Evolutionary conservation across 306 rosid genomes (phyloP).

Genomic region (Cucurbita maxima): DNA sequence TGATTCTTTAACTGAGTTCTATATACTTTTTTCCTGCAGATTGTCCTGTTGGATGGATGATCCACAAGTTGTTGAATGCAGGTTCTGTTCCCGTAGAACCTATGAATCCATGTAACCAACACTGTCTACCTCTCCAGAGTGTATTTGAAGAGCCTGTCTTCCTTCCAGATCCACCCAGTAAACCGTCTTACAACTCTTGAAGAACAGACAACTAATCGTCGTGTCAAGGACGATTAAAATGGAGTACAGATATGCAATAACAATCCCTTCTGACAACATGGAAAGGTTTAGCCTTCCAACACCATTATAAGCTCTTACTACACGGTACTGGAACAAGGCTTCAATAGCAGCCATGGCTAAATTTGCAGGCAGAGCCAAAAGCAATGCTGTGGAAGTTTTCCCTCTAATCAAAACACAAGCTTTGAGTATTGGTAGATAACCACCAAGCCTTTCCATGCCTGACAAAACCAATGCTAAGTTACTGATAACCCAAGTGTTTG

Average conservation of each 20-base stretch:
- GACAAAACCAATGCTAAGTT: conserved; percentile 62
- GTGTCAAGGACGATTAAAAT: conserved; percentile 60
- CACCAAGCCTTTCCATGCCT: conserved; percentile 56
- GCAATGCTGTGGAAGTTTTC: conserved; percentile 64
- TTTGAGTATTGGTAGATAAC: conserved; percentile 49
- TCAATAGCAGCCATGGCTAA: conserved; percentile 65
- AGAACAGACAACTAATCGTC: conserved; percentile 50
- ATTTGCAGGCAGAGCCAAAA: conserved; percentile 55
- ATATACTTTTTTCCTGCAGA: not conserved
- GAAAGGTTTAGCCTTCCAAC: conserved; percentile 20
- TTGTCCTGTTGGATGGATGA: not conserved
- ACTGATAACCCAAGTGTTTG: conserved; percentile 56
- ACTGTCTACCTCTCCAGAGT: conserved; percentile 20
- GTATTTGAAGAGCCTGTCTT: conserved; percentile 7
- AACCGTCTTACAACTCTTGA: conserved; percentile 34
- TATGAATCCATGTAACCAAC: conserved; percentile 14
- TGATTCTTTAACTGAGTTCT: not conserved
- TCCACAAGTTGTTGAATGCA: not conserved
- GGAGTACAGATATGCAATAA: conserved; percentile 70
- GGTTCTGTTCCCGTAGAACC: not conserved
- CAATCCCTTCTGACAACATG: conserved; percentile 46
- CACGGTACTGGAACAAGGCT: conserved; percentile 70
- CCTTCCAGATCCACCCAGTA: conserved; percentile 21
- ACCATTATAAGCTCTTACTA: conserved; percentile 32
- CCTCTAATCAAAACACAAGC: conserved; percentile 64